Percentiles rank a stretch among this genome's conserved stretches.
These are phyloP conservation scores for Phytophthora sp. DNA, from an alignment of 352 stramenopile genomes.

Conservation along the genomic window DNA sequence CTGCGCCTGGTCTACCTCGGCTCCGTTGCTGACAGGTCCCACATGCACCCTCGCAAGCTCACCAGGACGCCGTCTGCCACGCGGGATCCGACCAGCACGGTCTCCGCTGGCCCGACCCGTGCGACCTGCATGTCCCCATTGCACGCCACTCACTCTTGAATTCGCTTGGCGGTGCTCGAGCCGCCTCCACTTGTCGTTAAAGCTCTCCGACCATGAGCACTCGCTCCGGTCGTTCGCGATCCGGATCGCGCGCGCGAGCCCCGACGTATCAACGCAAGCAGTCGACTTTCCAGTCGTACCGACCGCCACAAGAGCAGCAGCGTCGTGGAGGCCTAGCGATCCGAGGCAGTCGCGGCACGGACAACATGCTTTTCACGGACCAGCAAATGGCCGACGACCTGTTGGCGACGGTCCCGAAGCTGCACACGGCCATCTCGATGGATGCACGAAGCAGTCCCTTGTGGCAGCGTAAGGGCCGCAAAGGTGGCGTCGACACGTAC, in stretches of 20 bases:
- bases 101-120: slow-evolving; percentile 12
- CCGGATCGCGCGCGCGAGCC: slow-evolving; percentile 7
- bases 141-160: slow-evolving; percentile 4
- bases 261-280: slow-evolving; percentile 19
- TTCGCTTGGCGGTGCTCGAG: neutral
- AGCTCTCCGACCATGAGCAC: slow-evolving; percentile 24
- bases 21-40: neutral
- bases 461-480: slow-evolving; percentile 43
- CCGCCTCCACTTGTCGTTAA: neutral
- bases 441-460: slow-evolving; percentile 21
- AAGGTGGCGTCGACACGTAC: slow-evolving; percentile 44
- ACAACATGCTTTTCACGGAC: slow-evolving; percentile 38
- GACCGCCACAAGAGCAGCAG: slow-evolving; percentile 21
- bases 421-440: slow-evolving; percentile 33
- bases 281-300: slow-evolving; percentile 30
- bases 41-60: slow-evolving; percentile 13
- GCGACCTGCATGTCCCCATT: neutral
- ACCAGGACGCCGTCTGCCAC: slow-evolving; percentile 23
- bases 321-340: slow-evolving; percentile 23
- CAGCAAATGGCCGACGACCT: slow-evolving; percentile 46
- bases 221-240: slow-evolving; percentile 19
- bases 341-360: slow-evolving; percentile 18
- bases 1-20: neutral
- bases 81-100: slow-evolving; percentile 10
- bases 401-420: slow-evolving; percentile 38